Conservation (phyloP, 768 basidiomycete species). For the Lentinus brumalis region DNA sequence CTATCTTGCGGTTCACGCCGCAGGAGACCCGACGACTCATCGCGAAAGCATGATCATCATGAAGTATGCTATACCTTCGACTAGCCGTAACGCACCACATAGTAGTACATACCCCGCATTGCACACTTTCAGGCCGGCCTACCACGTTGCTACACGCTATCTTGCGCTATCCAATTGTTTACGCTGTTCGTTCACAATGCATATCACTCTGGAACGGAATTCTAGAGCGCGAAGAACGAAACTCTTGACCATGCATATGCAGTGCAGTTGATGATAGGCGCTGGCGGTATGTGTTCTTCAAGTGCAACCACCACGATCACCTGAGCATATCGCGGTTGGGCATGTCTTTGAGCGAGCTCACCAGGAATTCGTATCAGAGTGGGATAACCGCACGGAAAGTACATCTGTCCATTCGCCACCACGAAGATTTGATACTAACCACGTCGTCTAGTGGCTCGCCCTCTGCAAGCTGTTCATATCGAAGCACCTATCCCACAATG, state of each 20-base stretch:
- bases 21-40: slow-evolving; percentile 89
- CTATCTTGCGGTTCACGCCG: slow-evolving; percentile 92
- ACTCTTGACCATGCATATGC: neutral
- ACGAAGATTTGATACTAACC: slow-evolving; percentile 2
- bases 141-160: neutral
- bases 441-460: slow-evolving; percentile 58
- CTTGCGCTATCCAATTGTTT: neutral
- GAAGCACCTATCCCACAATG: slow-evolving; percentile 44
- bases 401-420: slow-evolving; percentile 22
- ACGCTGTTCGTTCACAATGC: slow-evolving; percentile 1
- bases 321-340: neutral
- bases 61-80: neutral
- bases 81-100: slow-evolving; percentile 1
- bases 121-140: neutral
- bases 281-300: neutral
- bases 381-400: slow-evolving; percentile 69
- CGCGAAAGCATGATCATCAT: slow-evolving; percentile 65
- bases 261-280: neutral
- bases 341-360: slow-evolving; percentile 73
- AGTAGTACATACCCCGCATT: neutral
- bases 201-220: too few relatives aligned
- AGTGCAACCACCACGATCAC: neutral
- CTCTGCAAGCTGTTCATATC: slow-evolving; percentile 64
- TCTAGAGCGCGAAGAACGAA: neutral
- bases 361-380: slow-evolving; percentile 73